Evolutionary conservation across 2,329 filamentous ascomycete genomes (phyloP).

Genomic region (Aspergillus fructus): DNA sequence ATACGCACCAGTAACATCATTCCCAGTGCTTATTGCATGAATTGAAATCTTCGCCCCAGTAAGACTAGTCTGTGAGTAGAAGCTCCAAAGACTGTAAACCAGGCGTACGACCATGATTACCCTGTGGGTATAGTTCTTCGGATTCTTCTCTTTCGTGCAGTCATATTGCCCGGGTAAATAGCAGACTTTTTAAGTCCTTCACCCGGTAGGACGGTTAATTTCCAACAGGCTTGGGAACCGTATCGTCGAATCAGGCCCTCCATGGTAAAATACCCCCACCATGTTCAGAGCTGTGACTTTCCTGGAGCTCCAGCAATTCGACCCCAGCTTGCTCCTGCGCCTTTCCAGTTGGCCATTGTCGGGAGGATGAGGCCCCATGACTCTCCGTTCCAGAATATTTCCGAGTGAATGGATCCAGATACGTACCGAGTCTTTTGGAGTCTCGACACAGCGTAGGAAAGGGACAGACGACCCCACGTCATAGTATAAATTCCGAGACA

Average conservation of each 20-base stretch:
- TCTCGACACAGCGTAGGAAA: background rate
- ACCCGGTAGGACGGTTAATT: constrained; percentile 1
- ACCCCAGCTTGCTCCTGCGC: background rate
- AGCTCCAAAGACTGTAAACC: background rate
- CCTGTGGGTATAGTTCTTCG: too few relatives aligned
- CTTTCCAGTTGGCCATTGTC: background rate
- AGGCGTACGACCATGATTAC: background rate
- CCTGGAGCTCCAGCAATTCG: background rate
- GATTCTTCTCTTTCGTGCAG: background rate
- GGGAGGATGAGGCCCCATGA: constrained; percentile 1
- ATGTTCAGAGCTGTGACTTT: background rate
- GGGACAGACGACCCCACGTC: background rate
- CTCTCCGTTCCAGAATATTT: background rate
- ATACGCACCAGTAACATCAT: background rate
- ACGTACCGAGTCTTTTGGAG: background rate
- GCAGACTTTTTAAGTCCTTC: background rate
- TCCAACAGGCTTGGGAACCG: background rate
- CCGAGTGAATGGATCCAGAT: background rate
- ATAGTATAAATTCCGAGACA: background rate
- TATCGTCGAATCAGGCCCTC: background rate
- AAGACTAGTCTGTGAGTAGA: background rate
- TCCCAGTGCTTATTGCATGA: background rate
- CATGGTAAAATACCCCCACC: background rate
- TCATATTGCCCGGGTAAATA: background rate
- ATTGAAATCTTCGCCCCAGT: background rate